phyloP scores from a whole-genome alignment of 768 basidiomycete genomes.

The Podaxis sp. region DNA sequence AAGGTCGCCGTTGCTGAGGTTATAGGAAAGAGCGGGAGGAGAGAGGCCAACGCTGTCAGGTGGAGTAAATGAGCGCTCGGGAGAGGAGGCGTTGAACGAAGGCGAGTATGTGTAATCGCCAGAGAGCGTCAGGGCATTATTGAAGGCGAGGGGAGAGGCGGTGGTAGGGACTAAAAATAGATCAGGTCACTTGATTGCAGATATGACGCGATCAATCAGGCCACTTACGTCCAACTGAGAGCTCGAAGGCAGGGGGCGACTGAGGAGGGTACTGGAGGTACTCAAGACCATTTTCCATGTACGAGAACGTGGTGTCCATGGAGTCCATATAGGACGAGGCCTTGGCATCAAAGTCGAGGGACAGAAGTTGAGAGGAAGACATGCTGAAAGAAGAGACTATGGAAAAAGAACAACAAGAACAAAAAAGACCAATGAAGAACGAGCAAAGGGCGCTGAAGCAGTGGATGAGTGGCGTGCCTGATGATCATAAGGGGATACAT shows the following conservation, averaged over 20 bases:
- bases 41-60: conserved; percentile 62
- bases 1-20: conserved; percentile 66
- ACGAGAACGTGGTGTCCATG: conserved; percentile 45
- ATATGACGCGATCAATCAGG: conserved; percentile 6
- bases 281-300: conserved; percentile 52
- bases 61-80: conserved; percentile 69
- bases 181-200: conserved; percentile 17
- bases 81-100: conserved; percentile 51
- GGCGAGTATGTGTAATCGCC: conserved; percentile 57
- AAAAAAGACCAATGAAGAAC: conserved; percentile 26
- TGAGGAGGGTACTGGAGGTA: conserved; percentile 75
- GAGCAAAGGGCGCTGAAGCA: conserved; percentile 22
- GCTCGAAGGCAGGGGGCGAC: conserved; percentile 53
- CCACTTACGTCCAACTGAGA: conserved; percentile 63
- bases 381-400: conserved; percentile 29
- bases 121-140: conserved; percentile 52
- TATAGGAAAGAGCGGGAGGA: conserved; percentile 68
- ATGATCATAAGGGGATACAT: conserved; percentile 24
- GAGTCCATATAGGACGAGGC: conserved; percentile 48
- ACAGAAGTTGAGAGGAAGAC: conserved; percentile 33
- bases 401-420: conserved; percentile 26
- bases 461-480: conserved; percentile 24
- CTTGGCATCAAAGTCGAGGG: conserved; percentile 52
- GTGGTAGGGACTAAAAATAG: conserved; percentile 49
- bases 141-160: conserved; percentile 65